Base-by-base conservation (phyloP, 2,329 filamentous ascomycete species). In the Diaporthe velutina region DNA sequence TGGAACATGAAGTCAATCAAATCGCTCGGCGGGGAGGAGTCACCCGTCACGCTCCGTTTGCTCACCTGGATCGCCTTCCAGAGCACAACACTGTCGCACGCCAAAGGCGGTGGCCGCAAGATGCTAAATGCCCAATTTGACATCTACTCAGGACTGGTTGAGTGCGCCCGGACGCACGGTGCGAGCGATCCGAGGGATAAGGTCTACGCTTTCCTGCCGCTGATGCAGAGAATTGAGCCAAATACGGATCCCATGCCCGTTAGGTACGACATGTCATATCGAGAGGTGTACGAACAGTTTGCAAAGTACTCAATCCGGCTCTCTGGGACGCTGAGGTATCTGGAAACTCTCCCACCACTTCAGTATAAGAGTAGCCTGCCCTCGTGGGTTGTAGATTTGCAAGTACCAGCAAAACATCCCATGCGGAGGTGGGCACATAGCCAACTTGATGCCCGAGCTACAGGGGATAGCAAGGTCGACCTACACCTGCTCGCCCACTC, bases 1-100 rank as follows among this genome's bases (percentile, higher is more conserved):
- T 66, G 60, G 60, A 66, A 66, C 60, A 33, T 66, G 17, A 66
- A 50, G 28, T 66, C 60, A 7, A 66, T 66, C 42, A 66, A 66
- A 4, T 48, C 60, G 0, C 60, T 66, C 17, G 60, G 60, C 42
- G 60, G 25, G 9, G 40, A 66, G 4, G 60, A 66, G 19, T 66
- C 60, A 13, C 60, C 60, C 0, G 60, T 66, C 25, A 66, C 60
- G 5, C 19, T 66, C 12, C 60, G 60, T 4, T 7, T 66, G 19
- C 60, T 66, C 42, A 66, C 60, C 5, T 66, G 60, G 60, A 33
- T 66, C 12, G 60, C 60, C 60, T 66, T 66, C 28, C 60, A 66
- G 13, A 66, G 60, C 10, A 66, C 60, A 17, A n/a, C 28, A 0
- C 25, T 48, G 12, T 66, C 60, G 15, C 42, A 13, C 3, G 19